Evolutionary conservation across 305 asterid genomes (phyloP), one percentile per base, ranked within the genome.

Genomic region (Plantago rigida): DNA sequence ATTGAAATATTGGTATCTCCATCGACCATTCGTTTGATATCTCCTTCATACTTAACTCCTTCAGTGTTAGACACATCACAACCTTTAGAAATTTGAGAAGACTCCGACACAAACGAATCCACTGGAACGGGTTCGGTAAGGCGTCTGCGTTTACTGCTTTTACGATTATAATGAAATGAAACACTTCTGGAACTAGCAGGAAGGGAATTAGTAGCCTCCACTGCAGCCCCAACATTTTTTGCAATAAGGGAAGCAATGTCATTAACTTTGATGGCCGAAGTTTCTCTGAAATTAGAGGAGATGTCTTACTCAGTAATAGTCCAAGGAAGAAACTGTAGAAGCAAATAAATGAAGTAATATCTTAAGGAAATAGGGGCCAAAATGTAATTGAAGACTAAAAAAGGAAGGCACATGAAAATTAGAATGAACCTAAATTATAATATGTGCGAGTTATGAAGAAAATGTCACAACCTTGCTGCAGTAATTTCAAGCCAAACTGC

Each of bases 401-500:
- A 41, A 1, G 3, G 13, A 26, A 52, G n/a, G 28, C 52, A 46
- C 55, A 50, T 54, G 34, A 69, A 67, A 56, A 59, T 64, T 22
- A 48, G 64, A 46, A 65, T 65, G 15, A 65, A 62, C 0, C 49
- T 68, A 56, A 56, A 13, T 63, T 59, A 56, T 41, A 36, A 69
- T 62, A 50, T 54, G 60, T 63, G 54, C 51, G 55, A 68, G 63
- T 64, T 67, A 68, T 39, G 51, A 65, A 71, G 65, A 17, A 55
- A 59, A 10, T 47, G 73, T 62, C 56, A 36, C 59, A 66, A 93
- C 99, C 99, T 89, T 79, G 97, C 99, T 22, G 97, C 95, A 65
- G 96, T 89, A 61, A 89, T 89, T 78, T 93, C 99, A 73, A 93
- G 88, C 99, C 99, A 93, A 75, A 87, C 82, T 36, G 95, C 80